phyloP scores from a whole-genome alignment of 2,329 filamentous ascomycete genomes.

The Fusarium haematococcum region DNA sequence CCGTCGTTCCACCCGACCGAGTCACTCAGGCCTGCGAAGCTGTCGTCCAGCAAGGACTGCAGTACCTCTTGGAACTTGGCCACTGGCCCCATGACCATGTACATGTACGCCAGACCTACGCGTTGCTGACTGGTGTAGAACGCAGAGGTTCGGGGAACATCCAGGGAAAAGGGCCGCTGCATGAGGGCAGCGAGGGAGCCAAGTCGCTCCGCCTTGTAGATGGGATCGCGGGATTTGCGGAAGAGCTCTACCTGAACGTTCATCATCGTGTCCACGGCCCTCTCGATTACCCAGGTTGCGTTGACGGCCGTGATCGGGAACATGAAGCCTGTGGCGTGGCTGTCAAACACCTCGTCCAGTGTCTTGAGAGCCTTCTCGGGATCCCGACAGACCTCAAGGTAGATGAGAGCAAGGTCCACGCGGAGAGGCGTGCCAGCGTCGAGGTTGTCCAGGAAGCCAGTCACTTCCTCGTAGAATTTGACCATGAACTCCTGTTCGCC shows the following conservation, averaged over 20 bases:
- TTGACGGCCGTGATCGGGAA: neutral
- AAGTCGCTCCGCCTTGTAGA: neutral
- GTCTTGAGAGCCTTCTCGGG: constrained; percentile 15
- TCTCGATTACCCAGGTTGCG: rapidly evolving
- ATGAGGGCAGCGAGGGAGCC: neutral
- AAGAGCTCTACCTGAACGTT: constrained; percentile 11
- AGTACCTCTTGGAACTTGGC: constrained; percentile 2
- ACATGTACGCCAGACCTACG: constrained; percentile 4
- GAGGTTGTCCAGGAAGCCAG: constrained; percentile 43
- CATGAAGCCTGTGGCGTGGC: neutral
- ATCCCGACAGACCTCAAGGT: constrained; percentile 33
- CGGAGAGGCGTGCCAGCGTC: constrained; percentile 40
- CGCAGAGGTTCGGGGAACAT: neutral
- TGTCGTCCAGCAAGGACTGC: neutral
- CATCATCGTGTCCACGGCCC: neutral
- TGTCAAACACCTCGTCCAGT: constrained; percentile 41
- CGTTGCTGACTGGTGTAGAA: neutral
- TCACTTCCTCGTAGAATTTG: constrained; percentile 38
- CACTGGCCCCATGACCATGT: constrained; percentile 5
- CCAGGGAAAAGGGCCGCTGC: neutral
- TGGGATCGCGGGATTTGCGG: neutral
- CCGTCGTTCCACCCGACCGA: constrained; percentile 14
- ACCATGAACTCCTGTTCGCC: constrained; percentile 39
- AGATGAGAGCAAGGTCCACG: constrained; percentile 25
- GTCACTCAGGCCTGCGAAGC: neutral